Percentiles rank a stretch among this genome's conserved stretches.
Evolutionary conservation across 2,329 filamentous ascomycete genomes (phyloP).

Genomic region (Colletotrichum theobromicola): DNA sequence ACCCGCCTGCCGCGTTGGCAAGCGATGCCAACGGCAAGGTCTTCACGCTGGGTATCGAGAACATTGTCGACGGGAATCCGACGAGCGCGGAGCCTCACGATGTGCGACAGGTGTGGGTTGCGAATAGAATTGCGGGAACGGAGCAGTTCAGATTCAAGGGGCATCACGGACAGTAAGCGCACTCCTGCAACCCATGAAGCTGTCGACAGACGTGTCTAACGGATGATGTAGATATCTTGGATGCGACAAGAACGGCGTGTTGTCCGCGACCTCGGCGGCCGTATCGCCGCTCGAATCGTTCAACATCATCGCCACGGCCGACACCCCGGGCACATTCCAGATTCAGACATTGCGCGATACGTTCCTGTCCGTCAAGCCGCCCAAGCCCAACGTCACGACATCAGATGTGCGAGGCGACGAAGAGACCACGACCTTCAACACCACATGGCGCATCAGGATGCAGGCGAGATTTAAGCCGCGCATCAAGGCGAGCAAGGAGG

Average conservation of each 20-base stretch:
- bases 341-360: slow-evolving; percentile 76
- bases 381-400: slow-evolving; percentile 49
- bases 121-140: slow-evolving; percentile 81
- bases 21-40: slow-evolving; percentile 88
- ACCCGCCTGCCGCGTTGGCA: slow-evolving; percentile 75
- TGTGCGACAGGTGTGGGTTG: slow-evolving; percentile 94
- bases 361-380: slow-evolving; percentile 68
- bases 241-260: slow-evolving; percentile 81
- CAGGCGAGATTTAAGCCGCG: slow-evolving; percentile 92
- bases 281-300: slow-evolving; percentile 87
- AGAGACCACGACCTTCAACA: slow-evolving; percentile 68
- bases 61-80: slow-evolving; percentile 83
- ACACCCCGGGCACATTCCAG: slow-evolving; percentile 74
- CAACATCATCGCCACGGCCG: slow-evolving; percentile 65
- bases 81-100: slow-evolving; percentile 93
- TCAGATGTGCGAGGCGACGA: slow-evolving; percentile 80
- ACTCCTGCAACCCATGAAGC: not conserved
- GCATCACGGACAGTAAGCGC: slow-evolving; percentile 77
- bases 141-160: slow-evolving; percentile 87
- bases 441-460: slow-evolving; percentile 85
- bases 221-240: slow-evolving; percentile 73
- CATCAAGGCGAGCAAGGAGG: slow-evolving; percentile 79
- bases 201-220: not conserved
- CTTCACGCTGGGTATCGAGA: slow-evolving; percentile 82
- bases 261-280: slow-evolving; percentile 80